Conservation (phyloP, 257 asterid genomes). For the Ligustrum vulgare region DNA sequence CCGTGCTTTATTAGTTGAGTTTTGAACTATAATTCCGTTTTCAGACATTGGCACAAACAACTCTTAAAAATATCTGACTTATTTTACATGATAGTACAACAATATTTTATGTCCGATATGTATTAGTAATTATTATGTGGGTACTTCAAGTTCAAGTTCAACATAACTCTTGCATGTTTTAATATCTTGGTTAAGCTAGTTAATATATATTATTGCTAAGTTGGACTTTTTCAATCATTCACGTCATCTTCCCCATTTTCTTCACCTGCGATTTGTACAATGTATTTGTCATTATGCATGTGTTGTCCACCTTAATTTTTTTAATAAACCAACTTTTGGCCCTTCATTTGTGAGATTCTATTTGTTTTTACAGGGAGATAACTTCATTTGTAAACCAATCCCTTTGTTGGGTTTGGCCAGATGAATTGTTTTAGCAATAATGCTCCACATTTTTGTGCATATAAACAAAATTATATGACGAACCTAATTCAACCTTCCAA, state of each 20-base stretch:
- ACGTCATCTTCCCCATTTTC: not conserved
- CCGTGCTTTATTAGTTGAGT: too few relatives aligned
- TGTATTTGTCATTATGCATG: not conserved
- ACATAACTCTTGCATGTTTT: not conserved
- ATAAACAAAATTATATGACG: not conserved
- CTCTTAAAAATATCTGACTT: too few relatives aligned
- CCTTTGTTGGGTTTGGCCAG: not conserved
- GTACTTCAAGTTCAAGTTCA: not conserved
- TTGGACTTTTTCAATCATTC: not conserved
- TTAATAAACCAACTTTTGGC: not conserved
- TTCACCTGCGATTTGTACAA: not conserved
- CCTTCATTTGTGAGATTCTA: not conserved
- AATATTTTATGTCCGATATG: too few relatives aligned
- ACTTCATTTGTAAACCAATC: not conserved
- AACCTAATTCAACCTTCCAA: not conserved
- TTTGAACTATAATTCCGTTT: too few relatives aligned
- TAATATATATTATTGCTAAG: not conserved
- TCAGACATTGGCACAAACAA: too few relatives aligned
- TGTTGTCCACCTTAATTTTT: not conserved
- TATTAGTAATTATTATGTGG: not conserved
- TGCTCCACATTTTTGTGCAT: not conserved
- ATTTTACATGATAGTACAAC: not conserved
- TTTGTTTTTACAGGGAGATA: not conserved
- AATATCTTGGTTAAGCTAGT: not conserved
- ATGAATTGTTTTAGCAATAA: not conserved